These are phyloP conservation scores for Echinosophora koreensis DNA, from an alignment of 306 rosid genomes.

Conservation along the genomic window DNA sequence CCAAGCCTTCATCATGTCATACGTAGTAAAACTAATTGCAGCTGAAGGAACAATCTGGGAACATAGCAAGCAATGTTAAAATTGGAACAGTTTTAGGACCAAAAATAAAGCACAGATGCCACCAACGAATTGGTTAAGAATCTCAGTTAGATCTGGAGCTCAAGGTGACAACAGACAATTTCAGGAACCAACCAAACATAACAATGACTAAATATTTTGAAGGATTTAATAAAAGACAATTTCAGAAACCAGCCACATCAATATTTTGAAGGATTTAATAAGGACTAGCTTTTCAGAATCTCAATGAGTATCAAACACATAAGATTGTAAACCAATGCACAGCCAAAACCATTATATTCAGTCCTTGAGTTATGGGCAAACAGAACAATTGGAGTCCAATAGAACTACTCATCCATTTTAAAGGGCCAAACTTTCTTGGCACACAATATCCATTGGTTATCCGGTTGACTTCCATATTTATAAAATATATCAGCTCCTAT, in stretches of 20 bases:
- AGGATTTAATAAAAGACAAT: not conserved
- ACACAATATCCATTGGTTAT: not conserved
- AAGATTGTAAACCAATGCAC: not conserved
- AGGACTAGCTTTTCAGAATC: not conserved
- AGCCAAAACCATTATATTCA: not conserved
- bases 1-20: slow-evolving; percentile 85
- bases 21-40: slow-evolving; percentile 88
- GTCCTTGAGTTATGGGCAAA: not conserved
- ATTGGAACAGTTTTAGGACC: not conserved
- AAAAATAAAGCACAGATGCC: slow-evolving; percentile 10
- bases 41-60: slow-evolving; percentile 94
- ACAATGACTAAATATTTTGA: not conserved
- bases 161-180: not conserved
- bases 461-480: not conserved
- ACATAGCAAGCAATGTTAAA: slow-evolving; percentile 33
- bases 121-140: not conserved
- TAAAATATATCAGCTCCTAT: slow-evolving; percentile 12
- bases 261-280: not conserved
- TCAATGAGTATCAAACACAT: not conserved
- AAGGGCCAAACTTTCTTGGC: not conserved
- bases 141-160: not conserved
- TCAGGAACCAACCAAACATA: not conserved
- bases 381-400: not conserved
- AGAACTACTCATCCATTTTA: not conserved
- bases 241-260: not conserved